A percentile compares a stretch with the other conserved stretches of the same genome.
Evolutionary conservation across 2,329 filamentous ascomycete genomes (phyloP).

Genomic region (Davidsoniella neocaledoniae): DNA sequence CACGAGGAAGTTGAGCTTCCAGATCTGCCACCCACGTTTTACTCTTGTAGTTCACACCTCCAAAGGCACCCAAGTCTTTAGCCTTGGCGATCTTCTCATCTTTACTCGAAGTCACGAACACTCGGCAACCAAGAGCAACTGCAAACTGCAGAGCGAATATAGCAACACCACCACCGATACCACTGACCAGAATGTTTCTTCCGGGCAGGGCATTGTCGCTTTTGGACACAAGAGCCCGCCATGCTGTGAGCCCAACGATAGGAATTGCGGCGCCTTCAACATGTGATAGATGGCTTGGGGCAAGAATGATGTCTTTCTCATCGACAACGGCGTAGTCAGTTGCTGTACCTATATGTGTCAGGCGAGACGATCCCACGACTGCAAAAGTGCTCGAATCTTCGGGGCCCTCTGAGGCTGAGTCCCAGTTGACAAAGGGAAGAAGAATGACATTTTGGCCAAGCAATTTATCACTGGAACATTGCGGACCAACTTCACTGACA

Average conservation of each 20-base stretch:
- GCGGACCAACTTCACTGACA: constrained; percentile 47
- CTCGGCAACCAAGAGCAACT: constrained; percentile 53
- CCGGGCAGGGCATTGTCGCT: constrained; percentile 45
- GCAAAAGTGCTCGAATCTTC: constrained; percentile 44
- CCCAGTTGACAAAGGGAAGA: constrained; percentile 66
- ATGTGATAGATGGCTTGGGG: constrained; percentile 53
- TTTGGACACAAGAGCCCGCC: constrained; percentile 74
- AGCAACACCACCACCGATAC: constrained; percentile 85
- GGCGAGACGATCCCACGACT: constrained; percentile 52
- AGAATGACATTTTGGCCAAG: constrained; percentile 57
- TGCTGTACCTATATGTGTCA: constrained; percentile 47
- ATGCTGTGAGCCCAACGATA: constrained; percentile 71
- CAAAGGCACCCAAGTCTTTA: constrained; percentile 53
- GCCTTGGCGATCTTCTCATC: constrained; percentile 61
- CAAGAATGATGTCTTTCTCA: constrained; percentile 56
- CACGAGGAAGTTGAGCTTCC: constrained; percentile 39
- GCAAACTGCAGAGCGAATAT: constrained; percentile 68
- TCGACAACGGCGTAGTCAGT: constrained; percentile 57
- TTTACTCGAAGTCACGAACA: constrained; percentile 67
- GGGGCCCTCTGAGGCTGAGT: constrained; percentile 51
- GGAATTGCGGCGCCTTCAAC: constrained; percentile 72
- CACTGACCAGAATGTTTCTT: constrained; percentile 68
- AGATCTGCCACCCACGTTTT: constrained; percentile 70
- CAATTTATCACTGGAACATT: constrained; percentile 22
- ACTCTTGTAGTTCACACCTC: constrained; percentile 69